Conservation (phyloP, 2,329 filamentous ascomycete species). For the Neofusicoccum kwambonambiense region DNA sequence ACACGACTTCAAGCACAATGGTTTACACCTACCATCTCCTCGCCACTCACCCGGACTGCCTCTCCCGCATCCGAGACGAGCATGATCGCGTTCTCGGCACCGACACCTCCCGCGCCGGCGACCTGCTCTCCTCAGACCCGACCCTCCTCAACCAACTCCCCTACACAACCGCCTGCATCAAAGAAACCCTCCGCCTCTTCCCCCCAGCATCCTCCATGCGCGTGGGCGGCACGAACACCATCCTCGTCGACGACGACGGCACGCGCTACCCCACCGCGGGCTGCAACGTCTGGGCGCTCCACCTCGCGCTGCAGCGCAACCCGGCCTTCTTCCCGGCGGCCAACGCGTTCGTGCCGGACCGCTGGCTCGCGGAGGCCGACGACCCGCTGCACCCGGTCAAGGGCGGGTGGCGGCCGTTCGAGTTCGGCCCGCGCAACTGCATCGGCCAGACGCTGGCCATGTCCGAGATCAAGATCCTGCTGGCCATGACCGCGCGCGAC, state of each 20-base stretch:
- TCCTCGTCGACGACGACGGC: not conserved
- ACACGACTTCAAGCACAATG: too few relatives aligned
- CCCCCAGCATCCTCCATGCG: conserved; percentile 21
- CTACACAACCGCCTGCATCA: conserved; percentile 35
- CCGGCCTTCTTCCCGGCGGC: not conserved
- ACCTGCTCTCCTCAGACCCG: conserved; percentile 15
- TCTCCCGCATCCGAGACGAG: conserved; percentile 29
- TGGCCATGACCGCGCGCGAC: conserved; percentile 35
- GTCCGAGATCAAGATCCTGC: conserved; percentile 33
- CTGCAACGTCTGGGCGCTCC: not conserved
- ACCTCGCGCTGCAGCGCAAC: not conserved
- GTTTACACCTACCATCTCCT: too few relatives aligned
- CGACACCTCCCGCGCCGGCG: conserved; percentile 18
- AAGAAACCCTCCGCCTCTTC: conserved; percentile 35
- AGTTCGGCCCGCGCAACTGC: conserved; percentile 38
- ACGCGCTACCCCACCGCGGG: not conserved
- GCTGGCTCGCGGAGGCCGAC: not conserved
- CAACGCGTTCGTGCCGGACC: conserved; percentile 9
- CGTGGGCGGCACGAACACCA: not conserved
- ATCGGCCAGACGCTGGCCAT: conserved; percentile 40
- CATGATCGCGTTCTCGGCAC: conserved; percentile 32
- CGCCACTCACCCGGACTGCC: not conserved
- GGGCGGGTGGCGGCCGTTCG: conserved; percentile 40
- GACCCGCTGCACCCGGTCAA: conserved; percentile 25
- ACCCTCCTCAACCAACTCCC: not conserved